A percentile compares a stretch with the other conserved stretches of the same genome.
Evolutionary conservation across 2,329 filamentous ascomycete genomes (phyloP).

Genomic region (Neoscytalidium dimidiatum): DNA sequence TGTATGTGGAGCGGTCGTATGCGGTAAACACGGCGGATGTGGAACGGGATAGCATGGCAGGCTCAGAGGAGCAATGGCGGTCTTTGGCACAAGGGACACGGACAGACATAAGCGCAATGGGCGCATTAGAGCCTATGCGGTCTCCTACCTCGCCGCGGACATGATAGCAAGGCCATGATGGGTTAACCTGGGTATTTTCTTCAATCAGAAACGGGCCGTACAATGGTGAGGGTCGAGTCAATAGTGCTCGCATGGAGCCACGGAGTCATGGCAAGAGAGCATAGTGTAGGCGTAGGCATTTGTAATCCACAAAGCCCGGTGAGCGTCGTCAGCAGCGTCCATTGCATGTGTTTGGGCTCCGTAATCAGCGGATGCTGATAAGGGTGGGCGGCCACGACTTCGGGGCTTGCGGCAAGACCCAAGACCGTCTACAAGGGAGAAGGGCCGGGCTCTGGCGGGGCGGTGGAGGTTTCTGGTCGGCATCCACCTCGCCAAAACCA

Average conservation of each 20-base stretch:
- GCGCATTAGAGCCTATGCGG: not conserved
- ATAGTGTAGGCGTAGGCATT: too few species aligned
- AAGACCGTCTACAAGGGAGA: too few species aligned
- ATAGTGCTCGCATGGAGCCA: too few species aligned
- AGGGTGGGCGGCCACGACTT: slow-evolving; percentile 2
- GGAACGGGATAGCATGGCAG: not conserved
- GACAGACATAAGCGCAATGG: not conserved
- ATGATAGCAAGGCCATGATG: too few species aligned
- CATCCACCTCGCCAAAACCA: slow-evolving; percentile 2
- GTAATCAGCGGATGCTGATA: not conserved
- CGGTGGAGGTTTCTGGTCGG: not conserved
- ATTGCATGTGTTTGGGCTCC: too few species aligned
- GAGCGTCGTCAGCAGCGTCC: too few species aligned
- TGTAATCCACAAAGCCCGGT: too few species aligned
- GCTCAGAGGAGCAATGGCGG: not conserved
- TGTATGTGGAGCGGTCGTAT: slow-evolving; percentile 6
- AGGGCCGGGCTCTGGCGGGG: not conserved
- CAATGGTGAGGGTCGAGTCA: too few species aligned
- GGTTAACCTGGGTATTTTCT: too few species aligned
- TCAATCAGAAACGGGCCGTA: too few species aligned
- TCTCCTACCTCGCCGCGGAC: not conserved
- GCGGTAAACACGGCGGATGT: not conserved
- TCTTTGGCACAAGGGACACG: not conserved
- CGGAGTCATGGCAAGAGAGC: too few species aligned
- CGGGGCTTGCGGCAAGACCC: too few species aligned